These are phyloP conservation scores for Carex scoparia DNA, from an alignment of 176 grass and related monocot species.

Conservation along the genomic window DNA sequence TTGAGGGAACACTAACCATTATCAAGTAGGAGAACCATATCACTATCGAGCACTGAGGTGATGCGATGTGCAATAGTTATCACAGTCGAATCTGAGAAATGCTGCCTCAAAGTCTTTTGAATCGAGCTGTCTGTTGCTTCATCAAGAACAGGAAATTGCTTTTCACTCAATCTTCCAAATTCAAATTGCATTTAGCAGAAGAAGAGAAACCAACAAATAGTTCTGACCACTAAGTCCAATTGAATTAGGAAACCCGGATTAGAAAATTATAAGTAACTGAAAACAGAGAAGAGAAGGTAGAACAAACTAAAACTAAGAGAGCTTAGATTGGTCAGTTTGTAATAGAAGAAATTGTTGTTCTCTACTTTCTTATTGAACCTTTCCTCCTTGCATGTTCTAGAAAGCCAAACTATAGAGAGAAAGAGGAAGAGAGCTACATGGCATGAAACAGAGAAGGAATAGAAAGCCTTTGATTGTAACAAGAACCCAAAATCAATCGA, in stretches of 20 bases:
- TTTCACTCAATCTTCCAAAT: conserved; percentile 34
- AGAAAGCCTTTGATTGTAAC: conserved; percentile 17
- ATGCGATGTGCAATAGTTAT: conserved; percentile 79
- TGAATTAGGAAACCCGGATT: neutral
- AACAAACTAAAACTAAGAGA: conserved; percentile 27
- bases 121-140: conserved; percentile 79
- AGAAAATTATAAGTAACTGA: conserved; percentile 26
- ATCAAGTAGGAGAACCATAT: conserved; percentile 76
- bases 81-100: conserved; percentile 62
- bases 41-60: conserved; percentile 75
- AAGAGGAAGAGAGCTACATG: conserved; percentile 26
- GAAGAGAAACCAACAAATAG: conserved; percentile 49
- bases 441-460: conserved; percentile 29
- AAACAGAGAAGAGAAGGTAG: conserved; percentile 22
- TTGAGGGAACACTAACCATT: conserved; percentile 38
- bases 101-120: conserved; percentile 63
- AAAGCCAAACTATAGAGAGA: conserved; percentile 18
- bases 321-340: conserved; percentile 21
- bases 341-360: conserved; percentile 15
- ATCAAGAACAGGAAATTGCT: conserved; percentile 55
- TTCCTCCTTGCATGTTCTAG: conserved; percentile 19
- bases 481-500: neutral
- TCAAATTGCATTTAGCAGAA: conserved; percentile 44
- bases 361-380: neutral
- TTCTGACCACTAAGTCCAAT: conserved; percentile 37